phyloP scores from a whole-genome alignment of 441 rosid species.

The Adansonia gregorii region DNA sequence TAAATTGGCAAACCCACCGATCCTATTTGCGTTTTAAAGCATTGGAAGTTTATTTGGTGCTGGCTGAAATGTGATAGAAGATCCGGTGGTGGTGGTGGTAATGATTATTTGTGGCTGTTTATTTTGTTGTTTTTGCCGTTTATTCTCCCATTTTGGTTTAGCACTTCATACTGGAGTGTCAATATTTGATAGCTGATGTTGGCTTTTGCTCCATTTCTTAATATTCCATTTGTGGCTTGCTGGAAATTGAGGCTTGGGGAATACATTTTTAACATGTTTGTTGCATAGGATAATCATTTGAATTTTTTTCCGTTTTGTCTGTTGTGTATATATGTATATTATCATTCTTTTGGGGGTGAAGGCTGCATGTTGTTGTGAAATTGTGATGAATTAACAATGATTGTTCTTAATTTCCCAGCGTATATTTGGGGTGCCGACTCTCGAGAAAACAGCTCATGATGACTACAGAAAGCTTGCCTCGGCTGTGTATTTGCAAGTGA shows the following conservation, averaged over 20 bases:
- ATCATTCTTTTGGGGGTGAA: background rate
- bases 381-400: conserved; percentile 14
- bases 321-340: background rate
- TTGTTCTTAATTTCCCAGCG: conserved; percentile 50
- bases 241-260: background rate
- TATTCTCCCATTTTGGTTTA: background rate
- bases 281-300: background rate
- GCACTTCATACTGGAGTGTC: background rate
- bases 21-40: background rate
- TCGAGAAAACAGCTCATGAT: conserved; percentile 87
- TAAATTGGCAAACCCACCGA: background rate
- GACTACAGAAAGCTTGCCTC: conserved; percentile 94
- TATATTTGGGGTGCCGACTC: conserved; percentile 75
- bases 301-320: background rate
- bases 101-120: background rate
- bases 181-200: conserved; percentile 8
- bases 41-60: background rate
- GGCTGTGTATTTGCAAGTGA: conserved; percentile 96
- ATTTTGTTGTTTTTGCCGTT: too few relatives aligned
- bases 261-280: background rate
- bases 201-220: background rate
- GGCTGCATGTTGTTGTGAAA: background rate
- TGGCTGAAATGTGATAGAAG: background rate
- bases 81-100: background rate
- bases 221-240: background rate